Percentiles rank a stretch among this genome's conserved stretches.
These are phyloP conservation scores for Akanthomyces lecanii DNA, from an alignment of 2,329 filamentous ascomycete genomes.

Conservation along the genomic window DNA sequence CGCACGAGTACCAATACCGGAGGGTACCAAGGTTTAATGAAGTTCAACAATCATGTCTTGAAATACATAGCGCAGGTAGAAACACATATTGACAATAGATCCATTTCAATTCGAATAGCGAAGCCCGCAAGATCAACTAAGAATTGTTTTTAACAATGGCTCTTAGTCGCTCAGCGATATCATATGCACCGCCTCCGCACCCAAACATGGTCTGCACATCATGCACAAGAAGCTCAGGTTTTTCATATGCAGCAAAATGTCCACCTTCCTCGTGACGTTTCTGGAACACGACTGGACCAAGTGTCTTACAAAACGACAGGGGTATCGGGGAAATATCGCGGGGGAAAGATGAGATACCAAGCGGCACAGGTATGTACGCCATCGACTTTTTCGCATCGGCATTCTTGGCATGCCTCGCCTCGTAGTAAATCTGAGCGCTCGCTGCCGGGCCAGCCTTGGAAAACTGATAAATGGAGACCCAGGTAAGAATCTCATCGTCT, in stretches of 20 bases:
- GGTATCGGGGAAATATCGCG: conserved; percentile 51
- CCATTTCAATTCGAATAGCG: too few species aligned
- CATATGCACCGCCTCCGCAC: neutral
- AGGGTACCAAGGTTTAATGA: too few species aligned
- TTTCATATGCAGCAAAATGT: conserved; percentile 59
- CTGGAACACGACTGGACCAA: conserved; percentile 59
- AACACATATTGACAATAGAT: too few species aligned
- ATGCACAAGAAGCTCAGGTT: conserved; percentile 46
- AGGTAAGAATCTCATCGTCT: conserved; percentile 71
- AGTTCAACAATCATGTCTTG: too few species aligned
- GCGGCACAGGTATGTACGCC: conserved; percentile 33
- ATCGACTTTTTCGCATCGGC: conserved; percentile 19
- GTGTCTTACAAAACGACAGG: conserved; percentile 32
- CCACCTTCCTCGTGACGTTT: conserved; percentile 47
- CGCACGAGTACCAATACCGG: neutral
- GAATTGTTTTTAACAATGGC: neutral
- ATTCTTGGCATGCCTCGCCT: conserved; percentile 43
- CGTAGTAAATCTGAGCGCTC: conserved; percentile 68
- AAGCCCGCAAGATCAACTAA: too few species aligned
- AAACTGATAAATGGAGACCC: conserved; percentile 71
- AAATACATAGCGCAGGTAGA: too few species aligned
- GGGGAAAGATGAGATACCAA: conserved; percentile 53
- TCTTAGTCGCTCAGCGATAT: neutral
- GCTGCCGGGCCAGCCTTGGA: conserved; percentile 65
- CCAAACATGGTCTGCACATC: conserved; percentile 56